Evolutionary conservation across 129 eudicot genomes (phyloP).

Genomic region (Helianthus annuus): DNA sequence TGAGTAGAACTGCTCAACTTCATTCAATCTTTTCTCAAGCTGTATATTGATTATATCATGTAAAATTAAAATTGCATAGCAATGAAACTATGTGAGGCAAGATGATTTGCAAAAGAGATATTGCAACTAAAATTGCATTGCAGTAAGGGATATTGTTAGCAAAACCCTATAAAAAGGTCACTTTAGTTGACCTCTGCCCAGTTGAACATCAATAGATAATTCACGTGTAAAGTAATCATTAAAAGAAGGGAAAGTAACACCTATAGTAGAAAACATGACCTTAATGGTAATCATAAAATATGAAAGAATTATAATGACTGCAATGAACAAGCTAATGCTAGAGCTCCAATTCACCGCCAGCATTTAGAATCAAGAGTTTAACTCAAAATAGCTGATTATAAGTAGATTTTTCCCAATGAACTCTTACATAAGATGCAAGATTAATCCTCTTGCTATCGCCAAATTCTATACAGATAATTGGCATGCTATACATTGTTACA

Average conservation of each 20-base stretch:
- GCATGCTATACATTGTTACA: neutral
- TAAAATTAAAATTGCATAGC: slow-evolving; percentile 3
- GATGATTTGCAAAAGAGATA: neutral
- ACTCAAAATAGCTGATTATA: neutral
- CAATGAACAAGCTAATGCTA: neutral
- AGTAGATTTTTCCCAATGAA: neutral
- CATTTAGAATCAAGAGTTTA: neutral
- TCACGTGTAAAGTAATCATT: neutral
- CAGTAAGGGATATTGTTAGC: neutral
- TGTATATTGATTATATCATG: slow-evolving; percentile 34
- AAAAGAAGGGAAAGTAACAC: neutral
- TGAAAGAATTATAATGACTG: neutral
- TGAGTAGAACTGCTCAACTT: slow-evolving; percentile 72
- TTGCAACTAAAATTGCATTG: too few species aligned
- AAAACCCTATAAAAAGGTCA: neutral
- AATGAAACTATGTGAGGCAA: neutral
- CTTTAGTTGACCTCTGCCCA: neutral
- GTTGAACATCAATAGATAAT: neutral
- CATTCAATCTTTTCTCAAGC: slow-evolving; percentile 73
- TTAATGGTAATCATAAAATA: neutral
- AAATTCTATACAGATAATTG: neutral
- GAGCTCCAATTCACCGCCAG: neutral
- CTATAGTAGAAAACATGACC: neutral
- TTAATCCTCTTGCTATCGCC: neutral
- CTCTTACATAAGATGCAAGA: neutral